Base-by-base conservation (phyloP, 1,284 basidiomycete species). In the Apiotrichum gracile region DNA sequence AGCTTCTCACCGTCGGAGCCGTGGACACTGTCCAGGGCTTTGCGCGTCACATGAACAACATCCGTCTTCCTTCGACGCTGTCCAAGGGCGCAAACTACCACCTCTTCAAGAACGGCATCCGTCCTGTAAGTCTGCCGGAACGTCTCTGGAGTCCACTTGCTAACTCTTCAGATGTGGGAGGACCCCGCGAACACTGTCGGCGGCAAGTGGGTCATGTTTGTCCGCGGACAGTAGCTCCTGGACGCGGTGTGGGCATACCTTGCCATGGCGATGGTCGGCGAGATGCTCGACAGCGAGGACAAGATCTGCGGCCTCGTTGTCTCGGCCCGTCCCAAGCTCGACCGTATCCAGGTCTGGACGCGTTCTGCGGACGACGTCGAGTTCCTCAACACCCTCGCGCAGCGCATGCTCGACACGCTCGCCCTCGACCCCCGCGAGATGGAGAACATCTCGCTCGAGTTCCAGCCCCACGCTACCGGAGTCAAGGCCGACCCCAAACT, bases 11-110 rank as follows among this genome's bases (percentile, higher is more conserved):
- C 16, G 82, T 88, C 51, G 87, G 88, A 60, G 84, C 85, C 62
- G 87, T 91, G 73, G 80, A 83, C 65, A 88, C 90, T 16, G 76
- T 96, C 52, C 88, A 96, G 73, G 82, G 84, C 25, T 96, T 92
- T 78, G 92, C 90, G 68, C 82, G 87, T n/a, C 88, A 91, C 76
- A 88, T 93, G 78, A 91, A 93, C 76, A 93, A 91, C 83, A 82
- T 94, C 57, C 89, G 91, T 72, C 85, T 87, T 2, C 92, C 92
- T 2, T 91, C 88, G 44, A 83, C 84, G 62, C 82, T 96, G 35
- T 87, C 90, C 61, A 84, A 84, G 62, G 88, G 90, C 73, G 86
- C 86, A 35, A 94, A 92, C 76, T 94, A 94, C 68, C 92, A 96
- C 69, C 78, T 96, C 52, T 97, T 97, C 83, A 96, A 96, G 61